phyloP scores from a whole-genome alignment of 768 basidiomycete genomes.

The Termitomyces eurrhizus region DNA sequence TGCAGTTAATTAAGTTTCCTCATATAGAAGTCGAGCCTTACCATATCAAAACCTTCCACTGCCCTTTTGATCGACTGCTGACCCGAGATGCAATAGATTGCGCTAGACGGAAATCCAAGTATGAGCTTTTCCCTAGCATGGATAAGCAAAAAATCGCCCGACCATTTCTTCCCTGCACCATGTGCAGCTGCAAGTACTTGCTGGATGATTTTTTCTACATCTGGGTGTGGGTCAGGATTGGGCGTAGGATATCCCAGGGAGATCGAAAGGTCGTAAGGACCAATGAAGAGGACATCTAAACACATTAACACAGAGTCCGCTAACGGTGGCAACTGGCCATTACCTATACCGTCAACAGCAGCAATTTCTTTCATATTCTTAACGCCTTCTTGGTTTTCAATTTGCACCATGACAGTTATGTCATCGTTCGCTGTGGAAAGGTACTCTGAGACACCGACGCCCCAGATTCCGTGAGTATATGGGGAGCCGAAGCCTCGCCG shows the following conservation, averaged over 20 bases:
- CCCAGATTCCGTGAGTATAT: constrained; percentile 58
- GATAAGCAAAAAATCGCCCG: neutral
- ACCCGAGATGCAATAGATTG: constrained; percentile 22
- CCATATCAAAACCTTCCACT: constrained; percentile 25
- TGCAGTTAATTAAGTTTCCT: neutral
- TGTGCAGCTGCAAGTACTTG: constrained; percentile 47
- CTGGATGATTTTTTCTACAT: constrained; percentile 59
- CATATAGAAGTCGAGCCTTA: neutral
- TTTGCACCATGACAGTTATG: constrained; percentile 59
- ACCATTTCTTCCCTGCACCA: constrained; percentile 63
- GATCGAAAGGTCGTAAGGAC: constrained; percentile 67
- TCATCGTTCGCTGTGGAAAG: constrained; percentile 50
- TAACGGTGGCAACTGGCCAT: constrained; percentile 10
- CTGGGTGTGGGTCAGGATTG: constrained; percentile 60
- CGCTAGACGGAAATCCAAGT: constrained; percentile 5
- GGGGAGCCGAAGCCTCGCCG: constrained; percentile 64
- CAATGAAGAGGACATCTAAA: constrained; percentile 41
- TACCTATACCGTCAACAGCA: constrained; percentile 58
- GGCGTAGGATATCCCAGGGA: constrained; percentile 57
- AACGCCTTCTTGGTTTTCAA: constrained; percentile 59
- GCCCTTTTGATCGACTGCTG: constrained; percentile 19
- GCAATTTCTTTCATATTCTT: constrained; percentile 58
- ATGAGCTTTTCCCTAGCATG: neutral
- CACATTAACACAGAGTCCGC: neutral
- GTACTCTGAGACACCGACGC: constrained; percentile 47